A percentile compares a stretch with the other conserved stretches of the same genome.
Evolutionary conservation across 306 rosid species (phyloP).

Genomic region (Cucumis cinereus): DNA sequence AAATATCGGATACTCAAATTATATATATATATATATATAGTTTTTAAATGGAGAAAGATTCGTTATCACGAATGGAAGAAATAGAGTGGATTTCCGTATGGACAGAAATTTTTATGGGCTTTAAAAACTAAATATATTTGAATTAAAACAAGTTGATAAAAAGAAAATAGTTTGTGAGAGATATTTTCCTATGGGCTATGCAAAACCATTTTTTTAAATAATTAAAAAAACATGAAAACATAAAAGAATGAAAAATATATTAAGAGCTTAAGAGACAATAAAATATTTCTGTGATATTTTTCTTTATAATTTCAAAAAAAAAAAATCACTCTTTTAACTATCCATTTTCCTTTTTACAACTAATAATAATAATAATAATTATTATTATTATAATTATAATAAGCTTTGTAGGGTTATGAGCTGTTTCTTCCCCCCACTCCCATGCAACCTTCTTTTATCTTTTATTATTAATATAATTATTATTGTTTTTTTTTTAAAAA

Average conservation of each 20-base stretch:
- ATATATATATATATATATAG: too few species aligned
- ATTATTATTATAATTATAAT: too few species aligned
- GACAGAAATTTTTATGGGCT: background rate
- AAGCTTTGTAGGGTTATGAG: too few species aligned
- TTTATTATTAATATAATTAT: too few species aligned
- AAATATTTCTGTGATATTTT: background rate
- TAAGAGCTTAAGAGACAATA: background rate
- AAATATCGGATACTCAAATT: too few species aligned
- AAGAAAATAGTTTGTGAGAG: background rate
- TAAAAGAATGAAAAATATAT: background rate
- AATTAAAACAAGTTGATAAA: background rate
- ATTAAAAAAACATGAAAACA: background rate
- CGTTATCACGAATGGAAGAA: background rate
- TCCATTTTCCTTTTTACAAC: too few species aligned
- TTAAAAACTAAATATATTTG: background rate
- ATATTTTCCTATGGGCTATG: background rate
- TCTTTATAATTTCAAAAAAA: background rate
- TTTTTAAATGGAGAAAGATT: background rate
- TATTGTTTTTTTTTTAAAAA: too few species aligned
- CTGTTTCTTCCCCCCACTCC: too few species aligned
- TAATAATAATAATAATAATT: too few species aligned
- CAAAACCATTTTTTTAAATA: background rate
- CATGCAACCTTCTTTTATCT: too few species aligned
- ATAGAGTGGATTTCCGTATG: background rate
- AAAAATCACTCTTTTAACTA: background rate